Conservation (phyloP, 2,329 filamentous ascomycete genomes). For the Colletotrichum truncatum region DNA sequence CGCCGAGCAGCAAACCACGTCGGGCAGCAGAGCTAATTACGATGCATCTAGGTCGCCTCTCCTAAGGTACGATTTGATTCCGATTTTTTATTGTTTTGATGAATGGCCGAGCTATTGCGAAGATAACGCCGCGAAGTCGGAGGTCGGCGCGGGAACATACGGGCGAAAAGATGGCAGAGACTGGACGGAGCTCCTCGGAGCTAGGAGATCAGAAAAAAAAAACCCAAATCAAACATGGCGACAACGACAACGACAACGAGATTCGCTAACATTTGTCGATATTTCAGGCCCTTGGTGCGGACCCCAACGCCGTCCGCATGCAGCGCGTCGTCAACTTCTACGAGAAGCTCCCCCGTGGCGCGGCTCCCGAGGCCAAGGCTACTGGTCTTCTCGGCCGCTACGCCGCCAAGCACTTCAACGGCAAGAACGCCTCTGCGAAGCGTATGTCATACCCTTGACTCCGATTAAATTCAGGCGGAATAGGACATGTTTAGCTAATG, state of each 20-base stretch:
- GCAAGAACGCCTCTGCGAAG: constrained; percentile 87
- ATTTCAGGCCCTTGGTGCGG: constrained; percentile 86
- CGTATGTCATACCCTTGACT: constrained; percentile 70
- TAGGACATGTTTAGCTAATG: background rate
- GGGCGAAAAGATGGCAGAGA: background rate
- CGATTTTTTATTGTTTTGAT: constrained; percentile 12
- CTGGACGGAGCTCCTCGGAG: constrained; percentile 19
- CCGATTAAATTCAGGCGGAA: background rate
- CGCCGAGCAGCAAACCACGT: background rate
- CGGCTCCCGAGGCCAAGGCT: constrained; percentile 83
- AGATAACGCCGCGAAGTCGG: constrained; percentile 2
- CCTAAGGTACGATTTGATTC: constrained; percentile 74
- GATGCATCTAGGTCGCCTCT: constrained; percentile 73
- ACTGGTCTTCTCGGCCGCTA: constrained; percentile 89
- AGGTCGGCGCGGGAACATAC: background rate
- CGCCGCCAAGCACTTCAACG: constrained; percentile 86
- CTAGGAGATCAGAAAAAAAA: background rate
- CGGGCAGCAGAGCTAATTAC: constrained; percentile 8
- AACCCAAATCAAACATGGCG: background rate
- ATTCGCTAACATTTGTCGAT: constrained; percentile 45
- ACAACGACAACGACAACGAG: background rate
- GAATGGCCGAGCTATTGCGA: constrained; percentile 9
- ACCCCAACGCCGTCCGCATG: constrained; percentile 97
- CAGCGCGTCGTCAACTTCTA: constrained; percentile 98
- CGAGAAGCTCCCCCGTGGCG: constrained; percentile 94